Percentiles rank a stretch among this genome's conserved stretches.
phyloP scores from a whole-genome alignment of 2,329 filamentous ascomycete species.

The Monosporascus sp. region DNA sequence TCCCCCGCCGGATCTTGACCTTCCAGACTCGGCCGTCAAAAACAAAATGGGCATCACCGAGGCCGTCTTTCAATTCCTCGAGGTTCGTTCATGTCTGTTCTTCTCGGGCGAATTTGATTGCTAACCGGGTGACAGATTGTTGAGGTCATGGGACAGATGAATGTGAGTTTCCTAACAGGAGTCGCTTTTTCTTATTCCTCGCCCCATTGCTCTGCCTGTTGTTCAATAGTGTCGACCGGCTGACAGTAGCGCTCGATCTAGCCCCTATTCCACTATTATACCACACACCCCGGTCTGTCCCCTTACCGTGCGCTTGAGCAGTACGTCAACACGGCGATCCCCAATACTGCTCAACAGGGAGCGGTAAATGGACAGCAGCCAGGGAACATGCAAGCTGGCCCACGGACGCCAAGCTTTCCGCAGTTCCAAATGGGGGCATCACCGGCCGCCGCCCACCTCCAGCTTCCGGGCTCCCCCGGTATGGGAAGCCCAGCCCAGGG shows the following conservation, averaged over 20 bases:
- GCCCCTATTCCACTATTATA: constrained; percentile 55
- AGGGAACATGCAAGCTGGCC: constrained; percentile 39
- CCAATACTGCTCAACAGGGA: constrained; percentile 28
- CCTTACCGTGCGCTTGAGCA: constrained; percentile 58
- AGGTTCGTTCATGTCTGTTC: constrained; percentile 39
- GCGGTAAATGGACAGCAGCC: constrained; percentile 42
- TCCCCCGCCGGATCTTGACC: constrained; percentile 55
- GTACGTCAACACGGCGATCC: constrained; percentile 48
- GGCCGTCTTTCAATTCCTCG: constrained; percentile 59
- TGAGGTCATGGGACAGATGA: constrained; percentile 64
- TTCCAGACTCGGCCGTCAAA: constrained; percentile 56
- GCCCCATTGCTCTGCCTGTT: not conserved
- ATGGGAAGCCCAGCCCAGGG: constrained; percentile 57
- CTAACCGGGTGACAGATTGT: constrained; percentile 45
- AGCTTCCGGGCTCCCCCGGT: constrained; percentile 59
- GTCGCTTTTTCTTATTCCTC: not conserved
- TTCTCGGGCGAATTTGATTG: not conserved
- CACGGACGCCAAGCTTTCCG: constrained; percentile 50
- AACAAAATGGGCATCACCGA: constrained; percentile 54
- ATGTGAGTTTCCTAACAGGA: constrained; percentile 23
- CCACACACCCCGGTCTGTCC: constrained; percentile 47
- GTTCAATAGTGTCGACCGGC: not conserved
- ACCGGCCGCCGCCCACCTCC: constrained; percentile 55
- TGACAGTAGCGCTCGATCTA: constrained; percentile 10
- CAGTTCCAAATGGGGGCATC: constrained; percentile 57